Conservation (phyloP, 2,329 filamentous ascomycete genomes). For the Phyllosticta paracitricarpa region DNA sequence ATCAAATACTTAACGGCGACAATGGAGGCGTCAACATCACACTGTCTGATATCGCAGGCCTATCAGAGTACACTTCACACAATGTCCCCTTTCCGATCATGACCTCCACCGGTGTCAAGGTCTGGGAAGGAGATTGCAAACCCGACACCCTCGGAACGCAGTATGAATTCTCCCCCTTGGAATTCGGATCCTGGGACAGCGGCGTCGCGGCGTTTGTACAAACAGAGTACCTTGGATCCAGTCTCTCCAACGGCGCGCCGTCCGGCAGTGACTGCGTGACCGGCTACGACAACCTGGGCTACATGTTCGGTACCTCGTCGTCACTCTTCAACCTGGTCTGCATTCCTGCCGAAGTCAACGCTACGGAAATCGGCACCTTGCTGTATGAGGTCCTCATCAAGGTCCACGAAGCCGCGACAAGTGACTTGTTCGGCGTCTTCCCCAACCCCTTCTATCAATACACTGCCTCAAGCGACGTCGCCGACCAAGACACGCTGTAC, state of each 20-base stretch:
- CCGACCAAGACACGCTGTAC: conserved; percentile 29
- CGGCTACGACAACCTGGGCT: conserved; percentile 41
- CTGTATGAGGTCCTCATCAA: conserved; percentile 15
- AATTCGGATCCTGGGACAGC: conserved; percentile 55
- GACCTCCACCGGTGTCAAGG: conserved; percentile 22
- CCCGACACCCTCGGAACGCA: conserved; percentile 45
- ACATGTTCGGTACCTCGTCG: conserved; percentile 36
- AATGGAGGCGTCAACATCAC: conserved; percentile 29
- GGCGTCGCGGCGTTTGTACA: conserved; percentile 51
- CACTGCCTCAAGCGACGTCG: conserved; percentile 21
- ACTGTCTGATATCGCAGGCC: conserved; percentile 23
- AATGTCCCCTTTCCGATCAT: conserved; percentile 38
- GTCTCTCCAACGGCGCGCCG: conserved; percentile 42
- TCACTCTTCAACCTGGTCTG: conserved; percentile 32
- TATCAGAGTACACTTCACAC: conserved; percentile 32
- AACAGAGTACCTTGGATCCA: conserved; percentile 50
- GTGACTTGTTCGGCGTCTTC: conserved; percentile 42
- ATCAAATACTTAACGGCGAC: conserved; percentile 28
- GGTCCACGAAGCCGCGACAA: conserved; percentile 15
- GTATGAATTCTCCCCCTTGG: conserved; percentile 57
- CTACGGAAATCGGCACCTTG: conserved; percentile 1
- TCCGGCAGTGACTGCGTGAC: conserved; percentile 34
- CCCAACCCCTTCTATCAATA: conserved; percentile 53
- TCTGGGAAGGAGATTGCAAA: conserved; percentile 26
- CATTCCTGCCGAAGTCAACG: conserved; percentile 5